Conservation (phyloP, 306 rosid genomes). For the Delonix regia region DNA sequence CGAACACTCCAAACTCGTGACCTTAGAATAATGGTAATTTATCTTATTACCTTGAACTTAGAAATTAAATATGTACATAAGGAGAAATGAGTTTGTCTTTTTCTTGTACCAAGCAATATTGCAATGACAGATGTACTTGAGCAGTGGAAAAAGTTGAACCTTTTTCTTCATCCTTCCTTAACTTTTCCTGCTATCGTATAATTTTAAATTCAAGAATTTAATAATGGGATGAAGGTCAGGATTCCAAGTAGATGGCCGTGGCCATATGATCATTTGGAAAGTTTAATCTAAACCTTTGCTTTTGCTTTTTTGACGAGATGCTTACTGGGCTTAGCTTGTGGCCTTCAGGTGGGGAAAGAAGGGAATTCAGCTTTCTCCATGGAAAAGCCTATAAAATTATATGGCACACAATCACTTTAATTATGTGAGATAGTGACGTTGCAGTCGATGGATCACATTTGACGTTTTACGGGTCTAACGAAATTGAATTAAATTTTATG, state of each 20-base stretch:
- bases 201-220: neutral
- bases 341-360: conserved; percentile 25
- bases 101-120: neutral
- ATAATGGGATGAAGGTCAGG: neutral
- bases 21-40: neutral
- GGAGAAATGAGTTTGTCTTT: neutral
- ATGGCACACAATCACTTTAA: conserved; percentile 30
- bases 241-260: neutral
- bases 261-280: neutral
- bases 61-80: neutral
- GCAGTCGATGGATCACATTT: neutral
- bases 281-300: neutral
- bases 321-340: conserved; percentile 24
- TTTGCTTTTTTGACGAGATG: conserved; percentile 23
- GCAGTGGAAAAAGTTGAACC: neutral
- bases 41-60: neutral
- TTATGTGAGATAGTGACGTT: conserved; percentile 33
- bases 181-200: neutral
- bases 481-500: no score
- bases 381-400: conserved; percentile 17
- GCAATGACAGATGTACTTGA: neutral
- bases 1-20: neutral
- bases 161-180: neutral
- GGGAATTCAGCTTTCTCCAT: conserved; percentile 20
- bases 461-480: no score